Base-by-base conservation (phyloP, 345 rosid genomes). In the Populus davidiana region DNA sequence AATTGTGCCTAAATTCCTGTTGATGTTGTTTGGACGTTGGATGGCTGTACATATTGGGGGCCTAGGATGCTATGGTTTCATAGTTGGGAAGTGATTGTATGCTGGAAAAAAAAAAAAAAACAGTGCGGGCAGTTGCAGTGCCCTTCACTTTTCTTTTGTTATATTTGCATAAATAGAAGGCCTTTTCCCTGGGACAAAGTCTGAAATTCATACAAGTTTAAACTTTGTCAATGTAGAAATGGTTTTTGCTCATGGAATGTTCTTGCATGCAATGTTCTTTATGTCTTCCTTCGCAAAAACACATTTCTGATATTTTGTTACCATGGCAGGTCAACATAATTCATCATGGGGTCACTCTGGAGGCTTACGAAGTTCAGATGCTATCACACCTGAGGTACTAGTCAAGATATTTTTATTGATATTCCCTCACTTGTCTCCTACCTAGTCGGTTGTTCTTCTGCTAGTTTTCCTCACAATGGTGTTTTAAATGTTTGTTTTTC, bases 351-450 rank as follows among this genome's bases (percentile, higher is more conserved):
- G 88, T 78, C 81, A 67, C 65, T 78, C 91, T 74, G 98, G 95
- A 70, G 89, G 84, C 77, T 76, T 90, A 70, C 89, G 86, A 87
- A 90, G 84, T 88, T 89, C 97, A 11, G 98, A 96, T 79, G 87
- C 83, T 83, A 80, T 92, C 82, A 90, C 97, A 13, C 99, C 99
- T 7, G 99, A 96, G 99, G 98, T 96, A 89, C 75, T 79, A 52
- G 36, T 75, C 27, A 33, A 43, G 36, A n/a, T 74, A 25, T 52
- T 73, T 41, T 76, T 43, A 18, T 70, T 64, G 69, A 17, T 83
- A 52, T 69, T 81, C 75, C 73, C 64, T 71, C 20, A 63, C 23
- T 21, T 70, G 72, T 76, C 67, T 81, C 64, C 29, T 62, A 21
- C 33, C 8, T 36, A 39, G n/a, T 10, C n/a, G 39, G 69, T 11